Percentiles rank a stretch among this genome's conserved stretches.
These are phyloP conservation scores for Scutellaria galericulata DNA, from an alignment of 257 asterid species.

Conservation along the genomic window DNA sequence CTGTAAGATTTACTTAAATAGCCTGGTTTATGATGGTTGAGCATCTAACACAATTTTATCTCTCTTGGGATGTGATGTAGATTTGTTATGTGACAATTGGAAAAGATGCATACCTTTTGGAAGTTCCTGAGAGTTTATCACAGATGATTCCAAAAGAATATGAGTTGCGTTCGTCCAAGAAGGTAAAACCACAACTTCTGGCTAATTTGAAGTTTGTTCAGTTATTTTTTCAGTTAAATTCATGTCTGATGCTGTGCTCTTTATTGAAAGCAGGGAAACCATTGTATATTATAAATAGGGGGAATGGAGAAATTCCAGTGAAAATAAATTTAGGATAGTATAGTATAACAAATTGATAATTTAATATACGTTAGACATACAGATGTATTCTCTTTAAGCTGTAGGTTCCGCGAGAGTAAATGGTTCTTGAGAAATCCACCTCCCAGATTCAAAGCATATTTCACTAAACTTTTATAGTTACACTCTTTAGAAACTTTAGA, in stretches of 20 bases:
- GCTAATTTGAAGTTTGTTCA: conserved; percentile 22
- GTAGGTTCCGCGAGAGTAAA: too few relatives aligned
- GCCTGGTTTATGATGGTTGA: conserved; percentile 20
- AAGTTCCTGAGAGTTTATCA: conserved; percentile 87
- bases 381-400: too few relatives aligned
- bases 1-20: conserved; percentile 56
- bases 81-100: conserved; percentile 82
- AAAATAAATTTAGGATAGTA: too few relatives aligned
- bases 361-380: too few relatives aligned
- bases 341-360: too few relatives aligned
- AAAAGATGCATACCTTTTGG: conserved; percentile 88
- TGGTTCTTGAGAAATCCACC: background rate
- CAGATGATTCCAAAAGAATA: conserved; percentile 71
- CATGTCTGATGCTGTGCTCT: background rate
- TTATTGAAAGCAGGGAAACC: conserved; percentile 3
- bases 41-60: conserved; percentile 22
- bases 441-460: background rate
- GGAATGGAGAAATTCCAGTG: too few relatives aligned
- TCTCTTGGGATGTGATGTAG: conserved; percentile 46
- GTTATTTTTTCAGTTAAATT: conserved; percentile 11
- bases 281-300: too few relatives aligned
- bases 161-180: conserved; percentile 85
- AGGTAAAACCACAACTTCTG: conserved; percentile 50
- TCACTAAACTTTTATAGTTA: too few relatives aligned
- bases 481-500: too few relatives aligned